Evolutionary conservation across 345 rosid genomes (phyloP).

Genomic region (Abelmoschus esculentus): DNA sequence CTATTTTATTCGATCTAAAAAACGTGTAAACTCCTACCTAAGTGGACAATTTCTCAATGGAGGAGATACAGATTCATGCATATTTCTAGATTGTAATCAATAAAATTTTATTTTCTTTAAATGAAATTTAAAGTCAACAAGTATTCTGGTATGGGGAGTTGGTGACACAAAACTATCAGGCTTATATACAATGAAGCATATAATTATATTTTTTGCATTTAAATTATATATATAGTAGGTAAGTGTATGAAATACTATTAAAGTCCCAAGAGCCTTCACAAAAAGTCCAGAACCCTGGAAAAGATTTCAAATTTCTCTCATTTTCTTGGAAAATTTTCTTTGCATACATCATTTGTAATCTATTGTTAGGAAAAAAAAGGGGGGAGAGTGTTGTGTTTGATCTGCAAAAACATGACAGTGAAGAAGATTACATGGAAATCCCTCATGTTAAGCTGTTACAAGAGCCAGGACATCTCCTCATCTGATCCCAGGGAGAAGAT

Average conservation of each 20-base stretch:
- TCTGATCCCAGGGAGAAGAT: neutral
- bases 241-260: constrained; percentile 5
- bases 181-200: too few species aligned
- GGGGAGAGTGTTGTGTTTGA: too few species aligned
- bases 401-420: neutral
- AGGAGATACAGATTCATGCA: constrained; percentile 1
- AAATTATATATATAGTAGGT: neutral
- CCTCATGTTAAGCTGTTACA: constrained; percentile 6
- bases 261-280: neutral
- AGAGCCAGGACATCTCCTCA: neutral
- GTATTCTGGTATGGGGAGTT: neutral
- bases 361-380: too few species aligned
- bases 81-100: neutral
- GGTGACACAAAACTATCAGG: neutral
- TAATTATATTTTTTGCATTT: neutral
- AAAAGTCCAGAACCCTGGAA: neutral
- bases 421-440: constrained; percentile 9
- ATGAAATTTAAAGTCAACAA: neutral
- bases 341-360: neutral
- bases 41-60: neutral
- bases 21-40: neutral
- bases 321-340: neutral
- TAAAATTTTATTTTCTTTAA: neutral
- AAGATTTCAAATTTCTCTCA: neutral
- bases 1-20: too few species aligned